Conservation (phyloP, 225 moss, liverwort and hornwort genomes). For the Marchantia polymorpha region DNA sequence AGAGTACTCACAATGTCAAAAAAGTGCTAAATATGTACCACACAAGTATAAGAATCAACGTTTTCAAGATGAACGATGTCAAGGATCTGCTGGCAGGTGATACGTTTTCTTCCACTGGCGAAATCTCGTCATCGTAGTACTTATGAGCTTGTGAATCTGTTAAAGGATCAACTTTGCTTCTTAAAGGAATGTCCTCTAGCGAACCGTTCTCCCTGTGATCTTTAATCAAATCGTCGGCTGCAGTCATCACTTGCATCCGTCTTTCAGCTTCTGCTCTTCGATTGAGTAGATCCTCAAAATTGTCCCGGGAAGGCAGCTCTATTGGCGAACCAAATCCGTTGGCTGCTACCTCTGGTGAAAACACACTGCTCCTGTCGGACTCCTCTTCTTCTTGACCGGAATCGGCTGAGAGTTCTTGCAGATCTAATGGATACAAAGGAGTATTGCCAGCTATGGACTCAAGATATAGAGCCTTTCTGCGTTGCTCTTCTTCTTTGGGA, state of each 20-base stretch:
- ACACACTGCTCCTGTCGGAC: slow-evolving; percentile 44
- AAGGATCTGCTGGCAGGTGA: slow-evolving; percentile 19
- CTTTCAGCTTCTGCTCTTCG: slow-evolving; percentile 25
- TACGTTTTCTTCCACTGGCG: slow-evolving; percentile 11
- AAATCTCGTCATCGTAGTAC: slow-evolving; percentile 26
- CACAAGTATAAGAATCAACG: slow-evolving; percentile 56
- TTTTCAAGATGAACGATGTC: slow-evolving; percentile 49
- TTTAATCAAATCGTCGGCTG: background rate
- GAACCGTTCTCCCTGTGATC: slow-evolving; percentile 14
- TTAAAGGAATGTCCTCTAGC: slow-evolving; percentile 26
- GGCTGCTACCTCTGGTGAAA: slow-evolving; percentile 40
- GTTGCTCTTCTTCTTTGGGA: slow-evolving; percentile 29
- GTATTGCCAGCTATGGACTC: slow-evolving; percentile 35
- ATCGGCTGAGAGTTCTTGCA: slow-evolving; percentile 29
- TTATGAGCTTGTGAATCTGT: slow-evolving; percentile 2
- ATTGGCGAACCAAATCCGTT: slow-evolving; percentile 54
- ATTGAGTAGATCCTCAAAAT: slow-evolving; percentile 28
- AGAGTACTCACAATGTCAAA: slow-evolving; percentile 72
- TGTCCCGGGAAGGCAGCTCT: slow-evolving; percentile 35
- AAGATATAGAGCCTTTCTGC: slow-evolving; percentile 26
- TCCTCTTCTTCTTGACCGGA: slow-evolving; percentile 34
- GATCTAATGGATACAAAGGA: slow-evolving; percentile 46
- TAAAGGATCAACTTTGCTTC: slow-evolving; percentile 20
- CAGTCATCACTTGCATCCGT: slow-evolving; percentile 14
- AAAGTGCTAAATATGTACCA: slow-evolving; percentile 91